phyloP scores from a whole-genome alignment of 2,329 filamentous ascomycete species.

The Neonectria magnoliae region DNA sequence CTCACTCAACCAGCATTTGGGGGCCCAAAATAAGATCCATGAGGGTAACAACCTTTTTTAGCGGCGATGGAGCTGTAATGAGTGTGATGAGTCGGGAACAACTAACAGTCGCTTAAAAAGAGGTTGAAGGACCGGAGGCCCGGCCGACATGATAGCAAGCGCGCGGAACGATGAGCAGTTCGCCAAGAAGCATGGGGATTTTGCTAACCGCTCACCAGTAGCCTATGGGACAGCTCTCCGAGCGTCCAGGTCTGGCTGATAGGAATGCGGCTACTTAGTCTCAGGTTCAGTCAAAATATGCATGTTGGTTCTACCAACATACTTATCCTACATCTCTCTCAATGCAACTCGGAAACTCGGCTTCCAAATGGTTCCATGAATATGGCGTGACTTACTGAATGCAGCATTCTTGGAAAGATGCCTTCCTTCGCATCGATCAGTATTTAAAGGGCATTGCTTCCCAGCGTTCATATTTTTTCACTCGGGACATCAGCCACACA shows the following conservation, averaged over 20 bases:
- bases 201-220: no score
- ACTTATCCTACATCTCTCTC: background rate
- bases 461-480: background rate
- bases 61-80: background rate
- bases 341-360: no score
- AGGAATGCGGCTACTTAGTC: background rate
- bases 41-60: background rate
- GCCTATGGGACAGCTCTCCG: background rate
- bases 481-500: background rate
- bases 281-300: conserved; percentile 10
- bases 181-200: background rate
- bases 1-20: background rate
- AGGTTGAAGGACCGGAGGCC: background rate
- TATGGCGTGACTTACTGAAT: background rate
- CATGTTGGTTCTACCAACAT: conserved; percentile 17
- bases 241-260: background rate
- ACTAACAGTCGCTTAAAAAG: background rate
- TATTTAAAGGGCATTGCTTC: background rate
- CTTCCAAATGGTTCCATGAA: no score
- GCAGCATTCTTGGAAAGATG: background rate
- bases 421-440: background rate
- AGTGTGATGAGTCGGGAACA: background rate
- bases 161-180: background rate
- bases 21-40: background rate
- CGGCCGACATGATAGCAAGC: background rate